A percentile compares a stretch with the other conserved stretches of the same genome.
Conservation (phyloP, 2,329 filamentous ascomycete species). For the Fusarium xyrophilum region DNA sequence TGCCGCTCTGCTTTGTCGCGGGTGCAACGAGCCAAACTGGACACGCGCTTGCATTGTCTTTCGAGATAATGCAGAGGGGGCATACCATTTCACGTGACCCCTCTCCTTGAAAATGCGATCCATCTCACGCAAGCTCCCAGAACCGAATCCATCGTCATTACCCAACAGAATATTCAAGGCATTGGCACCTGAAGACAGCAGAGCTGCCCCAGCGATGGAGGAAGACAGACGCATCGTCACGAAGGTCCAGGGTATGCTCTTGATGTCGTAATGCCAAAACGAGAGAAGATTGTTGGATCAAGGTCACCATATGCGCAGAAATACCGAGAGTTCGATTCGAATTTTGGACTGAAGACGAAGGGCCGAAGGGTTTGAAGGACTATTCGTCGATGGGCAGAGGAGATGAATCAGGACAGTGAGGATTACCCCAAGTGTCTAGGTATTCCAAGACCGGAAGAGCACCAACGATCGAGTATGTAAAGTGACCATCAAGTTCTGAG, state of each 20-base stretch:
- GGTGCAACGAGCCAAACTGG: constrained; percentile 46
- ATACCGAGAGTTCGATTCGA: neutral
- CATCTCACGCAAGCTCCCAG: constrained; percentile 42
- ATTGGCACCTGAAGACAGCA: constrained; percentile 27
- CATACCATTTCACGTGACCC: constrained; percentile 41
- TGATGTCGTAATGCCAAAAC: neutral
- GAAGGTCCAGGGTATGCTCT: neutral
- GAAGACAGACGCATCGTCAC: constrained; percentile 36
- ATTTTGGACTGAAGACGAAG: rapidly evolving
- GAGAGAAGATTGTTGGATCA: neutral
- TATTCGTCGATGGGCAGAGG: neutral
- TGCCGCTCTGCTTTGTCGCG: constrained; percentile 42
- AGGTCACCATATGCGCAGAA: neutral
- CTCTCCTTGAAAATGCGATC: constrained; percentile 43
- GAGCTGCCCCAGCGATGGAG: constrained; percentile 19
- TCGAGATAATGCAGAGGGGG: rapidly evolving
- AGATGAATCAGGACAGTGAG: neutral
- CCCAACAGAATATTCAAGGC: constrained; percentile 43
- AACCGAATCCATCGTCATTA: constrained; percentile 45
- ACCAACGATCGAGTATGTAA: constrained; percentile 5
- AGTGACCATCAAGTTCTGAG: constrained; percentile 6
- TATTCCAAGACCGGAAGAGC: neutral
- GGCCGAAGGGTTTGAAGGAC: neutral
- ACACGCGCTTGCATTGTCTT: rapidly evolving
- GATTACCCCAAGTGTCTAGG: neutral